Conservation (phyloP, 2,329 filamentous ascomycete genomes). For the Magnaporthiopsis incrustans region DNA sequence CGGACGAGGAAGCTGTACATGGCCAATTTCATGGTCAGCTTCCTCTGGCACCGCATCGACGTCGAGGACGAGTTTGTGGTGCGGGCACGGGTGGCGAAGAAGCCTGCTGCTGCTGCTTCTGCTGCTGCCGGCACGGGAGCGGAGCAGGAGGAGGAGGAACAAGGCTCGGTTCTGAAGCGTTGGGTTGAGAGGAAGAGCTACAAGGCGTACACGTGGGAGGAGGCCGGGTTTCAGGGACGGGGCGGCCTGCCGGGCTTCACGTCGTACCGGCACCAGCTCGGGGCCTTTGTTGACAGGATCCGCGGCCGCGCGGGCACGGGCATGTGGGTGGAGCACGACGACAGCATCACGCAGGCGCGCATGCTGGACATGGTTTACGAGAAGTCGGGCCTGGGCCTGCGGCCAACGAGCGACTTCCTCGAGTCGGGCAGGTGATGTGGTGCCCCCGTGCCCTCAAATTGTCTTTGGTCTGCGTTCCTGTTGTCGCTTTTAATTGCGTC, state of each 20-base stretch:
- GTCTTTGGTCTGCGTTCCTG: not conserved
- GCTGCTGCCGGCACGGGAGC: not conserved
- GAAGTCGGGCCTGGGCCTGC: conserved; percentile 22
- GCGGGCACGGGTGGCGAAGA: conserved; percentile 14
- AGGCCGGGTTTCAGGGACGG: conserved; percentile 20
- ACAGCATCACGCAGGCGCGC: conserved; percentile 35
- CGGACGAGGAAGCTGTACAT: conserved; percentile 20
- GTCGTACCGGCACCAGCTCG: conserved; percentile 37
- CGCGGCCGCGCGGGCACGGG: conserved; percentile 27
- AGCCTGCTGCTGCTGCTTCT: conserved; percentile 10
- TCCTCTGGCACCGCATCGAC: conserved; percentile 26
- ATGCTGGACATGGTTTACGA: conserved; percentile 39
- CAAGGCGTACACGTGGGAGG: conserved; percentile 27
- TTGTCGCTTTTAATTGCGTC: not conserved
- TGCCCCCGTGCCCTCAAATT: too few species aligned
- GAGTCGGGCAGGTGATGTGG: not conserved
- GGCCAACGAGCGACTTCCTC: conserved; percentile 11
- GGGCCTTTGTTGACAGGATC: conserved; percentile 39
- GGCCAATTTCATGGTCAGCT: conserved; percentile 20
- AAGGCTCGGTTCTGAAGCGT: conserved; percentile 13
- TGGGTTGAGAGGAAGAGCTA: conserved; percentile 16
- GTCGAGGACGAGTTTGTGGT: conserved; percentile 27
- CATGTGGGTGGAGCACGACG: conserved; percentile 31
- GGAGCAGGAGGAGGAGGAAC: conserved; percentile 8
- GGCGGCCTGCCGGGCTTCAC: conserved; percentile 31